phyloP scores from a whole-genome alignment of 2,329 filamentous ascomycete species.

The Penicillium sp. region DNA sequence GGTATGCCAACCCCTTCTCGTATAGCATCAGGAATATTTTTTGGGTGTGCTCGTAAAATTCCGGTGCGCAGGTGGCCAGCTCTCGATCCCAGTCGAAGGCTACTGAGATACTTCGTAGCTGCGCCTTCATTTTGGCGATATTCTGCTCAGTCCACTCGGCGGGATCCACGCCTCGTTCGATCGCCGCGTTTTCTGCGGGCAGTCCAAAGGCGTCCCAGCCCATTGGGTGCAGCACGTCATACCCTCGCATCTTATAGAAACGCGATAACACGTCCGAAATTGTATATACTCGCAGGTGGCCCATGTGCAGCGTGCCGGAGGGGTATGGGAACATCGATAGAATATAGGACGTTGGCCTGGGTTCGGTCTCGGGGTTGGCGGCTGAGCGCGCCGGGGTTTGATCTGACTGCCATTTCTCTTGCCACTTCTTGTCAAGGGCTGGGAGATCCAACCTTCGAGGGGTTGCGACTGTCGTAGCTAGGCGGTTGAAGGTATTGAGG shows the following conservation, averaged over 20 bases:
- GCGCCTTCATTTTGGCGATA: constrained; percentile 79
- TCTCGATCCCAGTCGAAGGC: constrained; percentile 81
- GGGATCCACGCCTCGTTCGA: constrained; percentile 75
- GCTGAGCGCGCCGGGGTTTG: constrained; percentile 5
- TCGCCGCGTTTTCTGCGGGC: constrained; percentile 86
- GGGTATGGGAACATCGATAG: constrained; percentile 94
- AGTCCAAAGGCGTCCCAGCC: constrained; percentile 93
- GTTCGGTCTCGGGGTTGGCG: constrained; percentile 10
- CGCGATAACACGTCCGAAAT: constrained; percentile 83
- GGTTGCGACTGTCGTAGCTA: constrained; percentile 25
- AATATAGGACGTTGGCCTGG: constrained; percentile 59
- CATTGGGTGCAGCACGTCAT: constrained; percentile 79
- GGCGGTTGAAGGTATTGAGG: constrained; percentile 19
- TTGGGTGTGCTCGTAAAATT: constrained; percentile 88
- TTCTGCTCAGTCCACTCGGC: constrained; percentile 76
- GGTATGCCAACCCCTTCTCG: constrained; percentile 73
- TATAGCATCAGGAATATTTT: constrained; percentile 76
- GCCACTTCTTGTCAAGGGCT: constrained; percentile 56
- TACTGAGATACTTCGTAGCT: constrained; percentile 74
- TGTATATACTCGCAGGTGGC: constrained; percentile 83
- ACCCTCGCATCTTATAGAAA: constrained; percentile 70
- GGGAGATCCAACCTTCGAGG: constrained; percentile 42
- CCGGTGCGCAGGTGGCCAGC: constrained; percentile 76
- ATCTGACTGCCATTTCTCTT: constrained; percentile 46
- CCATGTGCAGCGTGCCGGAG: constrained; percentile 80